Evolutionary conservation across 169 alveolate genomes (phyloP), one percentile per base, ranked within the genome.

Genomic region (Plasmodium relictum): DNA sequence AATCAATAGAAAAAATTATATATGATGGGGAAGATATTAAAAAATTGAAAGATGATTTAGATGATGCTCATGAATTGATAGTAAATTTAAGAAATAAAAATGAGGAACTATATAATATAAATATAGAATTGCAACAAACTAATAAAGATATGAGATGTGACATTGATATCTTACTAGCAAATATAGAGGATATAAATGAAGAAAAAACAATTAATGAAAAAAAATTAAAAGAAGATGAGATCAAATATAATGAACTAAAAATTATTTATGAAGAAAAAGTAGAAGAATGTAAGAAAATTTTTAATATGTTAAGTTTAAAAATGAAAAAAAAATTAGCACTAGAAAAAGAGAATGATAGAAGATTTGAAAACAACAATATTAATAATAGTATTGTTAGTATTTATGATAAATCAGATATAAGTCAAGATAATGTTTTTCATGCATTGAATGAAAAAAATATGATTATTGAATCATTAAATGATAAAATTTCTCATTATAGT

Each of bases 11-110:
- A 56, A 65, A 80, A 66, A 68, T 80, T 50, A 80, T 78, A 37
- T 74, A 39, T 20, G 89, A 78, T 44, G 89, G 76, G 50, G 90
- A 80, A 56, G 90, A 69, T 54, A 80, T 80, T 31, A 80, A 80
- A 22, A 50, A 68, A 61, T 12, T 80, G 2, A 80, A 80, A 45
- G 83, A 68, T 12, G 71, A 80, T 54, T 69, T 80, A 45, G 72
- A 54, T 44, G 69, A 42, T 4, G 85, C 90, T 12, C 69, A 80
- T 9, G 65, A 68, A 71, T 54, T 80, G 42, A 48, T 80, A 48
- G 31, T 37, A 12, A 39, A 80, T 18, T 39, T 80, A 61, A 68
- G 52, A 61, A 59, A 68, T 24, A 65, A 80, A 58, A 80, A 80
- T 68, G 73, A 80, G 16, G 73, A 80, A 6, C 45, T 80, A 18